Conservation (phyloP, 2,329 filamentous ascomycete species). For the Colletotrichum lindemuthianum region DNA sequence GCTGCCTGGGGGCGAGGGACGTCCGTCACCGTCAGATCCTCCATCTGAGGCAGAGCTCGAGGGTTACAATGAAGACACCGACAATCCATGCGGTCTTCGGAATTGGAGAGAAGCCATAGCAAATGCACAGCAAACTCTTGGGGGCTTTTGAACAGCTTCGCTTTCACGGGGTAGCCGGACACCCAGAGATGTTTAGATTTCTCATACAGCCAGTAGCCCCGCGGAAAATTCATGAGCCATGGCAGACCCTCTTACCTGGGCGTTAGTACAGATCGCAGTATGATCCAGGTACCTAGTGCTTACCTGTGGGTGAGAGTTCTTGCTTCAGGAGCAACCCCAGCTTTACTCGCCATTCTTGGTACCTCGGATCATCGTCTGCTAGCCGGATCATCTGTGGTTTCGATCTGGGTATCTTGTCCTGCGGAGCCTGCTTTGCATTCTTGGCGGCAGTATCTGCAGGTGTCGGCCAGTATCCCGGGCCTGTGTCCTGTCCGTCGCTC, state of each 20-base stretch:
- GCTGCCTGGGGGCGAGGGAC: slow-evolving; percentile 3
- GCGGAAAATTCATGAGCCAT: slow-evolving; percentile 57
- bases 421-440: slow-evolving; percentile 48
- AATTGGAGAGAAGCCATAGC: slow-evolving; percentile 61
- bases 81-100: slow-evolving; percentile 59
- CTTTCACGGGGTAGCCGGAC: slow-evolving; percentile 59
- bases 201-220: slow-evolving; percentile 59
- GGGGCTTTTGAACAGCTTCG: slow-evolving; percentile 61
- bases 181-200: slow-evolving; percentile 61
- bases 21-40: slow-evolving; percentile 26
- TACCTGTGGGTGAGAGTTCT: slow-evolving; percentile 49
- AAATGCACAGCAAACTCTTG: slow-evolving; percentile 64
- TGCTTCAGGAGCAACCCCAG: slow-evolving; percentile 57
- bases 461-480: slow-evolving; percentile 54
- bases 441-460: slow-evolving; percentile 47
- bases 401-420: slow-evolving; percentile 49
- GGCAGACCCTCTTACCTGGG: slow-evolving; percentile 50
- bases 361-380: slow-evolving; percentile 54
- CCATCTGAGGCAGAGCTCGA: slow-evolving; percentile 35
- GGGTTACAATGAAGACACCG: slow-evolving; percentile 61
- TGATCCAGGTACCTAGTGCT: slow-evolving; percentile 39
- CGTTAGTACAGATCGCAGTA: slow-evolving; percentile 45
- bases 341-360: slow-evolving; percentile 57
- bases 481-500: slow-evolving; percentile 57
- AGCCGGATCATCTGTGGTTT: slow-evolving; percentile 57